Evolutionary conservation across 345 rosid genomes (phyloP).

Genomic region (Citrus australasica): DNA sequence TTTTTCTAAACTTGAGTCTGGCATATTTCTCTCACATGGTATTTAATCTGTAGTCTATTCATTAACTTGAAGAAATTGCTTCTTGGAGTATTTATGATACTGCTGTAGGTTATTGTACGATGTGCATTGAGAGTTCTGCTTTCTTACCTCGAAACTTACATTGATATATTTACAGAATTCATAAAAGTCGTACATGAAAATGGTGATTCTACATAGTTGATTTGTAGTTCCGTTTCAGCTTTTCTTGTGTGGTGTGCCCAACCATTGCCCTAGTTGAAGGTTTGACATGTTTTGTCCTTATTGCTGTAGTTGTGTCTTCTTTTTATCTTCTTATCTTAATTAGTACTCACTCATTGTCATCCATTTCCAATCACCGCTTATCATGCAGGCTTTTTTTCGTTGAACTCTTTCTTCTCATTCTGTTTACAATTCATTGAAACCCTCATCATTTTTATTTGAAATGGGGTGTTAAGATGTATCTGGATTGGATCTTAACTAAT

Average conservation of each 20-base stretch:
- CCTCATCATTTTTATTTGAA: background rate
- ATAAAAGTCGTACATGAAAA: background rate
- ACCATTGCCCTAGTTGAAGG: background rate
- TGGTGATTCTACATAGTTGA: background rate
- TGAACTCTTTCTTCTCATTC: background rate
- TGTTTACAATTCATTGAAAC: background rate
- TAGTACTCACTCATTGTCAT: background rate
- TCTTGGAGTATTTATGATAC: background rate
- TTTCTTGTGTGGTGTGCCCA: background rate
- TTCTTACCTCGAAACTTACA: background rate
- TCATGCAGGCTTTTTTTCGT: background rate
- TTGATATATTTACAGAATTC: background rate
- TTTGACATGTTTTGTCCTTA: background rate
- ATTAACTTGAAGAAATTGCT: background rate
- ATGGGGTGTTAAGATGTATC: background rate
- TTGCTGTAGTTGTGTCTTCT: background rate
- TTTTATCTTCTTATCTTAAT: background rate
- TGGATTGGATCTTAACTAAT: background rate
- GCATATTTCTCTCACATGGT: background rate
- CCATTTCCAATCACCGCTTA: background rate
- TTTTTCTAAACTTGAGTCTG: background rate
- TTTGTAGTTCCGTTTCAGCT: background rate
- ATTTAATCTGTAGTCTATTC: background rate
- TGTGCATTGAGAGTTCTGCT: background rate
- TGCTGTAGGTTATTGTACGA: background rate